Base-by-base conservation (phyloP, 176 grass and related monocot genomes). In the Puccinellia tenuiflora region DNA sequence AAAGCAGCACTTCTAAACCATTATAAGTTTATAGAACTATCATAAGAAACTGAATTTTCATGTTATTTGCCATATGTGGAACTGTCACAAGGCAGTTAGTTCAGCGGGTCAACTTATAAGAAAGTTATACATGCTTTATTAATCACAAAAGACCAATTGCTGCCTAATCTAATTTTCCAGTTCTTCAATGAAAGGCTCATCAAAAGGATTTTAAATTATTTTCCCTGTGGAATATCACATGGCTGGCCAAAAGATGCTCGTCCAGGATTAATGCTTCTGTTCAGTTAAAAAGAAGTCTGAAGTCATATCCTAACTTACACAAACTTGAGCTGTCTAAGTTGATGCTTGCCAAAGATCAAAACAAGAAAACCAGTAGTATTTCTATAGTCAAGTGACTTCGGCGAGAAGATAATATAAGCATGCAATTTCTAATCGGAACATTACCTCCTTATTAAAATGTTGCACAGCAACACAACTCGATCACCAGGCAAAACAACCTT, bases 401-500 rank as follows among this genome's bases (percentile, higher is more conserved):
- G 2, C 31, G 1, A 60, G 12, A 33, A 30, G 56, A 34, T 45
- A 17, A 50, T 66, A 34, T 30, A 76, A 66, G 11, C 24, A 26
- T 39, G 29, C 3, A 28, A 30, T 40, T 66, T 54, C 31, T 30
- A 76, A 2, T 60, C 17, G 5, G 25, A 81, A 60, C 24, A 79
- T 57, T 88, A 98, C 96, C 96, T 98, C 66, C 93, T 93, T 84
- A 99, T 92, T 86, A 99, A 92, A 79, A 96, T 85, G 74, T 99
- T 99, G 80, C 96, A 96, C 50, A 99, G 81, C 71, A 99, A 80
- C 79, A 92, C 84, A 22, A 96, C 91, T 55, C 93, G 87, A 39
- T 96, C 96, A 81, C 86, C 87, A 7, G 87, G 91, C 33, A 99
- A 88, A 86, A 96, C 77, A 80, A 53, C 83, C 63, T 93, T 99